phyloP scores from a whole-genome alignment of 2,329 filamentous ascomycete genomes.

The Corynespora cassiicola region DNA sequence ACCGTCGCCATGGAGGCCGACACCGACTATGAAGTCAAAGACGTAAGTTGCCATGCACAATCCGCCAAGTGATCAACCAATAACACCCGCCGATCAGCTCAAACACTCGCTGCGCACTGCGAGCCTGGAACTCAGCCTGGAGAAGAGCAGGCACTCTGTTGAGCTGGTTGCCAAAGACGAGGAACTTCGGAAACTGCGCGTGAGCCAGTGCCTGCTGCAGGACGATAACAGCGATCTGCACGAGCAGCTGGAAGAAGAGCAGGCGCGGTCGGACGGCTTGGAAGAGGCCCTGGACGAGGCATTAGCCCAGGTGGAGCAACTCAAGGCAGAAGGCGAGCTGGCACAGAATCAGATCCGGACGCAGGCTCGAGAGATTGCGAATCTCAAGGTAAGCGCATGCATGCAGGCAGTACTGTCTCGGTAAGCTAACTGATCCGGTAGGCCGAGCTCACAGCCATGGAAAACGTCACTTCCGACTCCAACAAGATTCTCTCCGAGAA shows the following conservation, averaged over 20 bases:
- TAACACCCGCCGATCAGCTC: conserved; percentile 34
- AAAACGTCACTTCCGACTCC: conserved; percentile 71
- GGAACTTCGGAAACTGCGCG: conserved; percentile 70
- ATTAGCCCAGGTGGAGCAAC: conserved; percentile 54
- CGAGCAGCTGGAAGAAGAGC: conserved; percentile 66
- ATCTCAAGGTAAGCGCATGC: conserved; percentile 61
- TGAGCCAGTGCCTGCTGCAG: conserved; percentile 70
- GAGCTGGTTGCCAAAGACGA: conserved; percentile 78
- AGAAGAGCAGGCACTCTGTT: conserved; percentile 68
- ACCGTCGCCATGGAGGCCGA: conserved; percentile 31
- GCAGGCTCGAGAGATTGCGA: conserved; percentile 62
- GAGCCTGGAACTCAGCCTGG: conserved; percentile 73
- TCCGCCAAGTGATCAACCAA: not conserved
- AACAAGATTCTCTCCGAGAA: conserved; percentile 73
- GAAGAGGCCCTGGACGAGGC: conserved; percentile 58
- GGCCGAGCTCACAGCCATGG: conserved; percentile 75
- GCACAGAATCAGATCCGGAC: conserved; percentile 59
- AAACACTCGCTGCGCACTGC: conserved; percentile 60
- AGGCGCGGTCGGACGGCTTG: conserved; percentile 65
- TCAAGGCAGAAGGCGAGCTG: conserved; percentile 51
- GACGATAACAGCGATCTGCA: conserved; percentile 76
- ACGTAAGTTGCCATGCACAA: conserved; percentile 31
- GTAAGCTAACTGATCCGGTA: conserved; percentile 44
- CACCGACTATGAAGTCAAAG: conserved; percentile 38
- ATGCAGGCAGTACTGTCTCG: conserved; percentile 47